phyloP scores from a whole-genome alignment of 805 yeast genomes.

The Danielia reshetovae region DNA sequence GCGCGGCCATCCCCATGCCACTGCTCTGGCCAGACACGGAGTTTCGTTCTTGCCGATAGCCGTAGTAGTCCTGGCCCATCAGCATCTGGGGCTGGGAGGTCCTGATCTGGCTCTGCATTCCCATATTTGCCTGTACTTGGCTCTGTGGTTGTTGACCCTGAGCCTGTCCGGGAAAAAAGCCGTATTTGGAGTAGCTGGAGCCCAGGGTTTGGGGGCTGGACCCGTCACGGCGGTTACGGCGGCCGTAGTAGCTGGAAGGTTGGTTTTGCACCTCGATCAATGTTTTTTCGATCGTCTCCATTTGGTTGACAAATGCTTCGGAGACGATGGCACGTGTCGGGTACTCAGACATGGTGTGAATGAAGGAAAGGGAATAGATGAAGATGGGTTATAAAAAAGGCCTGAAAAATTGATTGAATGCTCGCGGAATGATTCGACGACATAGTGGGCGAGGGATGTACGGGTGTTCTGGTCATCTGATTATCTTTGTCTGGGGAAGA shows the following conservation, averaged over 20 bases:
- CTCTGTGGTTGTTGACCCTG: too few relatives aligned
- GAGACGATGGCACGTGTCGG: constrained; percentile 23
- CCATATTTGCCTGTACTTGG: too few relatives aligned
- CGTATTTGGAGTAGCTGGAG: constrained; percentile 7
- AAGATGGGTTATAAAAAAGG: constrained; percentile 1
- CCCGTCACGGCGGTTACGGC: constrained; percentile 14
- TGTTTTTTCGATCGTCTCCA: constrained; percentile 29
- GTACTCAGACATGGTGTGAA: constrained; percentile 4
- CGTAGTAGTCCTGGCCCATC: constrained; percentile 1
- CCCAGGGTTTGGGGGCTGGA: background rate
- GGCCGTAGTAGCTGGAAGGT: constrained; percentile 21
- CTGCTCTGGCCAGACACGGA: too few relatives aligned
- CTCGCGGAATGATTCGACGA: constrained; percentile 1
- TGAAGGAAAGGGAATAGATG: background rate
- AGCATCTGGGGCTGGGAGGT: too few relatives aligned
- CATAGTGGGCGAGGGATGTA: constrained; percentile 1
- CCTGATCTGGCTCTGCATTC: too few relatives aligned
- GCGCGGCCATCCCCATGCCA: constrained; percentile 4
- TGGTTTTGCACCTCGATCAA: constrained; percentile 32
- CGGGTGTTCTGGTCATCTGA: constrained; percentile 1
- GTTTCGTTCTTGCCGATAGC: background rate
- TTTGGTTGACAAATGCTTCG: constrained; percentile 33
- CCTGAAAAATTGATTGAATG: constrained; percentile 1
- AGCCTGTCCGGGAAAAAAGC: too few relatives aligned
- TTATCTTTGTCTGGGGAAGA: background rate